Conservation (phyloP, 139 green algal genomes). For the Pseudopediastrum boryanum region DNA sequence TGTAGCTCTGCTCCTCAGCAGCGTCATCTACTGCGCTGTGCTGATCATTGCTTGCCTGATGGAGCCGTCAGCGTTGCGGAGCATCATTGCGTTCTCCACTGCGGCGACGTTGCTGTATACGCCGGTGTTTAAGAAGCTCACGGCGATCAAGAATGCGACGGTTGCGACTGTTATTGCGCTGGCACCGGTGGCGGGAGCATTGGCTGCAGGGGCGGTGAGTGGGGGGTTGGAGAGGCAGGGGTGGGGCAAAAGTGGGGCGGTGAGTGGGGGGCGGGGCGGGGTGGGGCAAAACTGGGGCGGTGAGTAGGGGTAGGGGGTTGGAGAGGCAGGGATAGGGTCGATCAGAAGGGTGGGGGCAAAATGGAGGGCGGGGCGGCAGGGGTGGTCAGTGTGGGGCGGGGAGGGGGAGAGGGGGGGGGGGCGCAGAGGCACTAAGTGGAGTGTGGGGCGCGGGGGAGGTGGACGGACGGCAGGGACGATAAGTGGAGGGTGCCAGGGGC, state of each 20-base stretch:
- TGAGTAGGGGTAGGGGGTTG: neutral
- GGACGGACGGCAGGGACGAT: too few species aligned
- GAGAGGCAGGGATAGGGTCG: neutral
- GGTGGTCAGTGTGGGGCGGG: neutral
- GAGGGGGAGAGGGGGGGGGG: too few species aligned
- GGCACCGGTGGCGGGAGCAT: conserved; percentile 53
- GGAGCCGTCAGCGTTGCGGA: conserved; percentile 50
- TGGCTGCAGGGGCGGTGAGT: conserved; percentile 55
- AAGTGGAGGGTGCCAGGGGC: too few species aligned
- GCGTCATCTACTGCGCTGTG: conserved; percentile 48
- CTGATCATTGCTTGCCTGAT: conserved; percentile 56
- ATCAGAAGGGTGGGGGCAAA: neutral
- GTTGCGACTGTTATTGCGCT: conserved; percentile 68
- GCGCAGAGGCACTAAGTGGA: too few species aligned
- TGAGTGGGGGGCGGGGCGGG: too few species aligned
- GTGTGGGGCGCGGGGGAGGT: too few species aligned
- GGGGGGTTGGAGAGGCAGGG: neutral
- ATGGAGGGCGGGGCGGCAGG: too few species aligned
- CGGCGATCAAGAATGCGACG: conserved; percentile 66
- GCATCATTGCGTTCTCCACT: conserved; percentile 56
- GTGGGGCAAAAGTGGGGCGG: too few species aligned
- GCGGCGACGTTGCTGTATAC: conserved; percentile 66
- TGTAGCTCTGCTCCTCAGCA: conserved; percentile 58
- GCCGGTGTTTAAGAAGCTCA: conserved; percentile 68
- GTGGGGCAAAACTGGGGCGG: too few species aligned